A percentile compares a stretch with the other conserved stretches of the same genome.
phyloP scores from a whole-genome alignment of 2,329 filamentous ascomycete species.

The Fusarium verticillioides region DNA sequence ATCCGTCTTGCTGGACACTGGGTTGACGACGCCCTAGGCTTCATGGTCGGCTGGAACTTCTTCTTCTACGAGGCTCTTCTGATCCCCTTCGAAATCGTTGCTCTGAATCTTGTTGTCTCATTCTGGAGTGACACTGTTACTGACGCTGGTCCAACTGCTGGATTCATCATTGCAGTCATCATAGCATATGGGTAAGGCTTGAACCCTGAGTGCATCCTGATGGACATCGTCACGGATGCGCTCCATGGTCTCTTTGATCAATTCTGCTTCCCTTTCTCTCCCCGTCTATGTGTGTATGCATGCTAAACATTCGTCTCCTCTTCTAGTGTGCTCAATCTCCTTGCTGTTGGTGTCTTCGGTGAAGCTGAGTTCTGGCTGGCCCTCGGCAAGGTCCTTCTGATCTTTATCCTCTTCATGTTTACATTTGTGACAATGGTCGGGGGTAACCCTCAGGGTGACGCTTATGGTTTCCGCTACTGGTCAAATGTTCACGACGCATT shows the following conservation, averaged over 20 bases:
- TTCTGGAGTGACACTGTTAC: slow-evolving; percentile 38
- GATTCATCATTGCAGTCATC: slow-evolving; percentile 46
- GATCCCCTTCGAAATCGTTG: slow-evolving; percentile 49
- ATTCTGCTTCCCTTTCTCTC: background rate
- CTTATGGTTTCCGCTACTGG: slow-evolving; percentile 38
- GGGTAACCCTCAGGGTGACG: slow-evolving; percentile 30
- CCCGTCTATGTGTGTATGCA: slow-evolving; percentile 18
- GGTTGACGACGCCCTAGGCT: slow-evolving; percentile 37
- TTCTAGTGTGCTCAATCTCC: slow-evolving; percentile 53
- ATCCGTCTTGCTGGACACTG: slow-evolving; percentile 35
- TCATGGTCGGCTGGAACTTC: slow-evolving; percentile 49
- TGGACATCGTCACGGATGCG: slow-evolving; percentile 31
- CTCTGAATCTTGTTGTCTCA: slow-evolving; percentile 48
- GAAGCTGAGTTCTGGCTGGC: slow-evolving; percentile 41
- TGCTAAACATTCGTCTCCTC: slow-evolving; percentile 31
- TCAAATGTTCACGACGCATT: slow-evolving; percentile 27
- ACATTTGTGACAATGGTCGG: slow-evolving; percentile 40
- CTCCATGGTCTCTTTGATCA: slow-evolving; percentile 15
- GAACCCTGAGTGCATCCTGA: slow-evolving; percentile 29
- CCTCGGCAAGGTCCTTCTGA: slow-evolving; percentile 32
- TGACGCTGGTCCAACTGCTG: slow-evolving; percentile 33
- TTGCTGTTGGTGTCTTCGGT: slow-evolving; percentile 39
- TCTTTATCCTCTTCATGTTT: slow-evolving; percentile 38
- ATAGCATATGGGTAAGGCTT: slow-evolving; percentile 37
- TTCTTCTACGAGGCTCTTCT: slow-evolving; percentile 49